Evolutionary conservation across 139 green algal genomes (phyloP), one percentile per base, ranked within the genome.

Genomic region (Dunaliella primolecta): DNA sequence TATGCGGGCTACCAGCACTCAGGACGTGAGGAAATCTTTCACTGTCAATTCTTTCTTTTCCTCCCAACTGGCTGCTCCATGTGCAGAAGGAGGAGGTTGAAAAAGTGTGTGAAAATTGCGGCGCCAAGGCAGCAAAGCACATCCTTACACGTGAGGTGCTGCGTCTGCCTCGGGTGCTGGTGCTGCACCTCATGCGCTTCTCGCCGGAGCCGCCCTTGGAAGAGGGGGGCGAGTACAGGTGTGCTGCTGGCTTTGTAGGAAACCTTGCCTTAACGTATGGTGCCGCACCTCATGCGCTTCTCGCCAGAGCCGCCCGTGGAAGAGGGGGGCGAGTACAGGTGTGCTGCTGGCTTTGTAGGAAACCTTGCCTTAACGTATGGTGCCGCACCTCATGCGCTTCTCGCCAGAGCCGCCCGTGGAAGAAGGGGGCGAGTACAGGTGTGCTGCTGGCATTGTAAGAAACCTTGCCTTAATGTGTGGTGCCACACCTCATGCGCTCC

Each of bases 101-200:
- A 36, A 95, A 95, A 83, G 83, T 81, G 31, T 96, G 93, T 82
- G 92, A 96, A 77, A 75, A 77, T 25, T 94, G 93, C 75, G 83
- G 87, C 57, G 86, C 81, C 37, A 75, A 57, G 55, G 79, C 70
- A 30, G 38, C 82, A 23, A 32, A 75, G 33, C 90, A 95, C 86
- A 83, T 20, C 3, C 75, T 93, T 57, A 77, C 78, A 2, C 90
- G 93, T 85, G 36, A 74, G 38, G 36, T 96, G 25, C 83, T 74
- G 36, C 88, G 92, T 81, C 88, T 95, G 84, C 93, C 93, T 1
- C 88, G 88, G 0, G 84, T 95, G 35, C 84, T 96, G 82, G 91
- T 87, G n/a, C 87, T 96, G 75, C 93, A 96, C 88, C 78, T 96
- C 36, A 96, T 96, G 85, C 88, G 93, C 37, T 96, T 96, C 87